These are phyloP conservation scores for Russula compacta DNA, from an alignment of 768 basidiomycete genomes.

Conservation along the genomic window DNA sequence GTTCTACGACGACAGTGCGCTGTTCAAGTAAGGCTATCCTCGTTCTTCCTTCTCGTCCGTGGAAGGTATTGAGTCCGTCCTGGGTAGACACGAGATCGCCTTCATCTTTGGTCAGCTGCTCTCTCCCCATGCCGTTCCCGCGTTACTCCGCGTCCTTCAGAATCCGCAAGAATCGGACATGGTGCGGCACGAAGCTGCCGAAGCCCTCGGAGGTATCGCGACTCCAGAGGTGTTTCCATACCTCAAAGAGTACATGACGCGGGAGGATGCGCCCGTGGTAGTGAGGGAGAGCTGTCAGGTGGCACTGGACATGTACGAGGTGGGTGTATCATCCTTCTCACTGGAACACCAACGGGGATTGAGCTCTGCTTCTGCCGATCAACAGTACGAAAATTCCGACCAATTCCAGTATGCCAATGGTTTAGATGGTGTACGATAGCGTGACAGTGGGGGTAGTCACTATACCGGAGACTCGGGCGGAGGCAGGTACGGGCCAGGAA, in stretches of 20 bases:
- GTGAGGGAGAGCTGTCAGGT: constrained; percentile 95
- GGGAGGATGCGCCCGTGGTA: constrained; percentile 74
- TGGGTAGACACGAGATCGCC: constrained; percentile 85
- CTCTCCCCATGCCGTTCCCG: constrained; percentile 80
- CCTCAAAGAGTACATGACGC: constrained; percentile 74
- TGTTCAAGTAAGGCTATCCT: constrained; percentile 70
- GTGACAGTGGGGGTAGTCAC: background rate
- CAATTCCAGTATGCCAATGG: constrained; percentile 74
- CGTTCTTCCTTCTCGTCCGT: background rate
- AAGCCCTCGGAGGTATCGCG: constrained; percentile 96
- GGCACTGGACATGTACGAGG: constrained; percentile 97
- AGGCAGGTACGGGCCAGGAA: background rate
- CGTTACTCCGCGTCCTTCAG: constrained; percentile 70
- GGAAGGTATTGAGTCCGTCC: background rate
- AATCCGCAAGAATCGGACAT: constrained; percentile 76
- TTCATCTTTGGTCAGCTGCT: constrained; percentile 97
- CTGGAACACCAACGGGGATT: background rate
- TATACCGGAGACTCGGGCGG: background rate
- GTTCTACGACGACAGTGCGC: constrained; percentile 77
- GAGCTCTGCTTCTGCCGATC: background rate
- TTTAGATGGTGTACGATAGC: constrained; percentile 23
- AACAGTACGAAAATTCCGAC: constrained; percentile 69
- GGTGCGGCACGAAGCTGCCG: constrained; percentile 98
- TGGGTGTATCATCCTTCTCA: constrained; percentile 27
- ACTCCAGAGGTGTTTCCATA: constrained; percentile 85